Conservation (phyloP, 108 stramenopile species). For the Pseudonitzschia pungens region DNA sequence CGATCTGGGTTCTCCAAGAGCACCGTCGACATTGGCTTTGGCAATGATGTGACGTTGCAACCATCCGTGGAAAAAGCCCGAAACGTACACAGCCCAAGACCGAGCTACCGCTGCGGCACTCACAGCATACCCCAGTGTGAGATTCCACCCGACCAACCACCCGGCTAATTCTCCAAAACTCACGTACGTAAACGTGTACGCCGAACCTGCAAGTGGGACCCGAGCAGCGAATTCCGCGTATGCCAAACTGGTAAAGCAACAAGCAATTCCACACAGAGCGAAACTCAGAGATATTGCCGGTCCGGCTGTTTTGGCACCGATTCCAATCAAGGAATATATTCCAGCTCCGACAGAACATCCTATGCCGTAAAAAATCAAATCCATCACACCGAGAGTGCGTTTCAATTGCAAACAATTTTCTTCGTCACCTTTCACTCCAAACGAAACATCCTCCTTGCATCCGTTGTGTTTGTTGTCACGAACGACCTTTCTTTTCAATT, state of each 20-base stretch:
- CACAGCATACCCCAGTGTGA: conserved; percentile 60
- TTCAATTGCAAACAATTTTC: conserved; percentile 19
- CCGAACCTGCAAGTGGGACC: conserved; percentile 52
- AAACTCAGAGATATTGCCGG: conserved; percentile 54
- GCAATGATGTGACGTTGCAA: background rate
- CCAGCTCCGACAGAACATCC: conserved; percentile 64
- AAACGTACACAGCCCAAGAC: conserved; percentile 56
- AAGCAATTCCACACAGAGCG: conserved; percentile 46
- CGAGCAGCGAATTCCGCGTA: conserved; percentile 64
- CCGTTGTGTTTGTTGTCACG: background rate
- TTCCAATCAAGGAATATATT: conserved; percentile 59
- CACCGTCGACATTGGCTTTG: background rate
- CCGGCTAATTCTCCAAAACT: conserved; percentile 56
- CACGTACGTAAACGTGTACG: conserved; percentile 62
- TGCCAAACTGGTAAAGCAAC: conserved; percentile 49
- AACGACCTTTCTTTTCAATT: background rate
- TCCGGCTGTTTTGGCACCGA: conserved; percentile 55
- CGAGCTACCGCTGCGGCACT: conserved; percentile 54
- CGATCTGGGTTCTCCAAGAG: background rate
- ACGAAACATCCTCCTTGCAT: background rate
- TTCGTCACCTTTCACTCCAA: background rate
- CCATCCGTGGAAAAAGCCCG: conserved; percentile 33
- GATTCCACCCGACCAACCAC: conserved; percentile 63
- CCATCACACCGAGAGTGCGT: conserved; percentile 37
- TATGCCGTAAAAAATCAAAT: conserved; percentile 59